Conservation (phyloP, 345 rosid genomes). For the Noccaea caerulescens region DNA sequence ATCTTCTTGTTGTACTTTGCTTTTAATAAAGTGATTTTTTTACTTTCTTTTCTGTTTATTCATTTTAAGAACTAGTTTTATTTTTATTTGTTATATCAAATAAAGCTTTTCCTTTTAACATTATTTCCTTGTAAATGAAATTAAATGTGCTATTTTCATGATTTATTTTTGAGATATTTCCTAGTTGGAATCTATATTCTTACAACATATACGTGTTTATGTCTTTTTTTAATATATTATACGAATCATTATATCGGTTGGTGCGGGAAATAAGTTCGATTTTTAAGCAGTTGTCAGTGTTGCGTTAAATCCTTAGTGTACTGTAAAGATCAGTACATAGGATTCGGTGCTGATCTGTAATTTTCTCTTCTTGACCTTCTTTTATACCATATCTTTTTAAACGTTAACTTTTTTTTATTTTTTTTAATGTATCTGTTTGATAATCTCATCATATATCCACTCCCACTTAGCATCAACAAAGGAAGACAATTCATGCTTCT, state of each 20-base stretch:
- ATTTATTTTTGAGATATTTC: neutral
- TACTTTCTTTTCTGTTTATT: slow-evolving; percentile 28
- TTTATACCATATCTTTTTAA: slow-evolving; percentile 4
- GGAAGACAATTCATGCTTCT: slow-evolving; percentile 30
- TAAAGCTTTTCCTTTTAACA: neutral
- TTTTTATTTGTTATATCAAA: slow-evolving; percentile 1
- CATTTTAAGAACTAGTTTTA: neutral
- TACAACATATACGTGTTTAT: neutral
- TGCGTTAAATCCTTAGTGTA: slow-evolving; percentile 23
- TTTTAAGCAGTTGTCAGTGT: slow-evolving; percentile 19
- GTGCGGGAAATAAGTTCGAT: neutral
- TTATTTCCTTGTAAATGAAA: neutral
- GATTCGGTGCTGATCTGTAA: slow-evolving; percentile 20
- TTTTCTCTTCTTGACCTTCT: neutral
- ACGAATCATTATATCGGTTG: neutral
- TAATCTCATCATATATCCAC: slow-evolving; percentile 32
- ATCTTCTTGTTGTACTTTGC: slow-evolving; percentile 36
- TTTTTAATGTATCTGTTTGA: slow-evolving; percentile 4
- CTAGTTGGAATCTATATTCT: neutral
- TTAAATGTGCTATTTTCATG: neutral
- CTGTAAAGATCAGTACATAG: too few species aligned
- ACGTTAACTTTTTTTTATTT: slow-evolving; percentile 5
- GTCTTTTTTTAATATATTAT: neutral
- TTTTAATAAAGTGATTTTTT: slow-evolving; percentile 35
- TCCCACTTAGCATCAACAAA: slow-evolving; percentile 35